Conservation (phyloP, 129 eudicot species). For the Flaveria brownii region DNA sequence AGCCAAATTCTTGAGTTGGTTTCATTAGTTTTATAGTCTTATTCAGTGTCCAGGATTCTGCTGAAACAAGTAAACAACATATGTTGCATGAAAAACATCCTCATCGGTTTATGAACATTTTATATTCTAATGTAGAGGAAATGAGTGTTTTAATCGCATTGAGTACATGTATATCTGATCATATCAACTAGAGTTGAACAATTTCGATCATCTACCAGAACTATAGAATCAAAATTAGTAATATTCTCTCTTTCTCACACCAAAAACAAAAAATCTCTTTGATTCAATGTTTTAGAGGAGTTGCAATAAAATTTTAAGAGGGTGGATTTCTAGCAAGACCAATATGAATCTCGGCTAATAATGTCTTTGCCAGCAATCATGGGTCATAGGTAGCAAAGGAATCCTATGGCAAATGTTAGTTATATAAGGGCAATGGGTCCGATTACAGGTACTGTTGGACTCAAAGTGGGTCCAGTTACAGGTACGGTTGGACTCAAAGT, state of each 20-base stretch:
- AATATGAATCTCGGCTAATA: background rate
- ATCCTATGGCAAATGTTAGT: constrained; percentile 29
- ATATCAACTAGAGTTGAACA: background rate
- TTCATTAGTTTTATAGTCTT: constrained; percentile 32
- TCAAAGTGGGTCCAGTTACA: constrained; percentile 24
- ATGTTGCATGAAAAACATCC: constrained; percentile 32
- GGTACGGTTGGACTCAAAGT: background rate
- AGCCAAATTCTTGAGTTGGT: constrained; percentile 20
- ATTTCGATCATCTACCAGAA: no score
- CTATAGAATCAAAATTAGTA: no score
- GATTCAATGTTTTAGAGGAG: no score
- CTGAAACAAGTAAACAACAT: constrained; percentile 32
- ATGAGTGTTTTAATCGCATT: constrained; percentile 13
- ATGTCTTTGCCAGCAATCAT: constrained; percentile 20
- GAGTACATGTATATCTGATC: background rate
- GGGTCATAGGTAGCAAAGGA: constrained; percentile 28
- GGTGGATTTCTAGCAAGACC: background rate
- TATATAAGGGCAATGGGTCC: constrained; percentile 17
- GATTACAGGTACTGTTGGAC: constrained; percentile 10
- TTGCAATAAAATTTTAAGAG: no score
- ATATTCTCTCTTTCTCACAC: no score
- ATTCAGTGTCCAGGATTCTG: constrained; percentile 37
- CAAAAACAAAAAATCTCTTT: no score
- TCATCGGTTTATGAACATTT: constrained; percentile 17
- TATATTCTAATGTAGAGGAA: constrained; percentile 29